phyloP scores from a whole-genome alignment of 208 protist genomes.

The Entamoeba moshkovskii region DNA sequence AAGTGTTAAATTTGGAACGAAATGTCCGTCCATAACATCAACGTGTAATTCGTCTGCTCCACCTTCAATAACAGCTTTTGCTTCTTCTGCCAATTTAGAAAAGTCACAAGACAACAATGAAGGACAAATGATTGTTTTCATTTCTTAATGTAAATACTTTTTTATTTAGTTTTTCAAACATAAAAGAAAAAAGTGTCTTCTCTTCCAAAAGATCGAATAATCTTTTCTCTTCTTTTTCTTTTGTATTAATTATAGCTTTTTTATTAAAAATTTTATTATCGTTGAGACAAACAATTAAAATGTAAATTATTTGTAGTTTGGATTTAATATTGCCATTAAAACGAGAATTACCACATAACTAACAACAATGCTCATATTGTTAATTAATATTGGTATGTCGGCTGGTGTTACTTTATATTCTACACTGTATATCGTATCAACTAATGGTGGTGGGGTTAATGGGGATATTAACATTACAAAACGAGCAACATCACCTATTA shows the following conservation, averaged over 20 bases:
- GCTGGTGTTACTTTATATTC: neutral
- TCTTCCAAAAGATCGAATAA: too few relatives aligned
- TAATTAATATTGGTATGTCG: neutral
- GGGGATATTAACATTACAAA: neutral
- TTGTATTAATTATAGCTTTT: too few relatives aligned
- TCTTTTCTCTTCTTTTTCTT: too few relatives aligned
- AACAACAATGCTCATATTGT: neutral
- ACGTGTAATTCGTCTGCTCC: constrained; percentile 30
- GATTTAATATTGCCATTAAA: neutral
- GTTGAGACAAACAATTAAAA: neutral
- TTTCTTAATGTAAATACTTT: too few relatives aligned
- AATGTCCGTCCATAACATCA: constrained; percentile 54
- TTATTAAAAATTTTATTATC: too few relatives aligned
- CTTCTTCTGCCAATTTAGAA: constrained; percentile 5
- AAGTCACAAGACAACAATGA: constrained; percentile 30
- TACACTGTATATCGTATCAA: neutral
- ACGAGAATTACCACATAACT: neutral
- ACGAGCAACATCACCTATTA: neutral
- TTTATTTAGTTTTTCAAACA: too few relatives aligned
- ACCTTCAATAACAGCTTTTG: neutral
- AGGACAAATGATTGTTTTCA: constrained; percentile 17
- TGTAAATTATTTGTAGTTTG: neutral
- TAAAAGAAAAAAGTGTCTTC: too few relatives aligned
- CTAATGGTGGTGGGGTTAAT: neutral
- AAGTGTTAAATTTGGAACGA: constrained; percentile 51